Conservation (phyloP, 495 filamentous ascomycete genomes). For the Durotheca rogersii region DNA sequence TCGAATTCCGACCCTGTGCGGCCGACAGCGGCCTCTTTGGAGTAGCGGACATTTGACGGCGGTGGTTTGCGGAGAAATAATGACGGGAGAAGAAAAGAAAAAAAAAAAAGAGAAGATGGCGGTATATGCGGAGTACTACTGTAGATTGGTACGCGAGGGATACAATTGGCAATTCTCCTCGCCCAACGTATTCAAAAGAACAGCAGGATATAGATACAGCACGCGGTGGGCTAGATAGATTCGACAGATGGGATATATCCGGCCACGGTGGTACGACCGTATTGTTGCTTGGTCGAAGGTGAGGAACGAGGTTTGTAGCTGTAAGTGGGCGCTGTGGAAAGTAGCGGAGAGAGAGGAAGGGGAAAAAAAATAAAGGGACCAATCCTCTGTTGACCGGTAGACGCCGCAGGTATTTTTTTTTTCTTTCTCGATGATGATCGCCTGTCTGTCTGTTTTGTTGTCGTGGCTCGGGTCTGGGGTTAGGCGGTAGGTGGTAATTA, state of each 20-base stretch:
- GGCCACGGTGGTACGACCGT: slow-evolving; percentile 11
- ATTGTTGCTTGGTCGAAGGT: slow-evolving; percentile 21
- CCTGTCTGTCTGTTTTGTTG: slow-evolving; percentile 8
- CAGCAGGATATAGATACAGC: slow-evolving; percentile 9
- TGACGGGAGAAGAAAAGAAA: neutral
- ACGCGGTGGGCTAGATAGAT: slow-evolving; percentile 6
- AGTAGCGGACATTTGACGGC: slow-evolving; percentile 39
- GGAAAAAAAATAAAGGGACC: neutral
- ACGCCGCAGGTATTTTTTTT: slow-evolving; percentile 5
- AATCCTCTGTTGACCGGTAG: slow-evolving; percentile 15
- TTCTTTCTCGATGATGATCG: slow-evolving; percentile 8
- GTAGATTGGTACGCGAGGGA: neutral
- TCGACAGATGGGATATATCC: too few relatives aligned
- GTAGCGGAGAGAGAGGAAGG: too few relatives aligned
- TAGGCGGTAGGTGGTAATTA: slow-evolving; percentile 4
- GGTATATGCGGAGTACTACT: slow-evolving; percentile 24
- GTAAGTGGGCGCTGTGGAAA: neutral
- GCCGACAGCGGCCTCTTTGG: slow-evolving; percentile 47
- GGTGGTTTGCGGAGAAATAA: slow-evolving; percentile 2
- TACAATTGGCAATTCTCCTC: slow-evolving; percentile 4
- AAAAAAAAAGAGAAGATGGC: neutral
- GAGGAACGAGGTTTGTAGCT: slow-evolving; percentile 13
- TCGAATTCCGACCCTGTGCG: slow-evolving; percentile 39
- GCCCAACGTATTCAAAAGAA: slow-evolving; percentile 11
- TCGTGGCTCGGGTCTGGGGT: slow-evolving; percentile 9